Conservation (phyloP, 1,284 basidiomycete species). For the Leccinum griseonigrum region DNA sequence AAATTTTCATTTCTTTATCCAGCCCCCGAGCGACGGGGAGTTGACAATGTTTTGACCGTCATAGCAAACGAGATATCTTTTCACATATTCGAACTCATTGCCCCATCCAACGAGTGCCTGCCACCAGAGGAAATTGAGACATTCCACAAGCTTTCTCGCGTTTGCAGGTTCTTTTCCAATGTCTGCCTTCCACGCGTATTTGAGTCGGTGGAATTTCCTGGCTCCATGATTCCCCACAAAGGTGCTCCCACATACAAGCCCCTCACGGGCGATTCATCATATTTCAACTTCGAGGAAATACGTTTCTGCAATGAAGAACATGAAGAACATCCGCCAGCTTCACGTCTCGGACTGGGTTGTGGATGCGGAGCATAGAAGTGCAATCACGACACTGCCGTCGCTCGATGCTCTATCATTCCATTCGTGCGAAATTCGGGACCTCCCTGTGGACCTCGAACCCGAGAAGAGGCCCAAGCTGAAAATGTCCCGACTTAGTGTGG, state of each 20-base stretch:
- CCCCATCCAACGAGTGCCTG: neutral
- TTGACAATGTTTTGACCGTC: neutral
- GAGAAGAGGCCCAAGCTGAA: neutral
- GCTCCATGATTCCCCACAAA: neutral
- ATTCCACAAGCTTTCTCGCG: too few relatives aligned
- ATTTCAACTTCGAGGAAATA: neutral
- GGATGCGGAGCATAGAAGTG: neutral
- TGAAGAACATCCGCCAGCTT: neutral
- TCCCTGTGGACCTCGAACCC: neutral
- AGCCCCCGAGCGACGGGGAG: neutral
- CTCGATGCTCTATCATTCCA: neutral
- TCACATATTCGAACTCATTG: neutral
- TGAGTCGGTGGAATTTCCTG: neutral
- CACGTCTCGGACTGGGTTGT: neutral
- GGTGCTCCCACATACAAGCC: neutral
- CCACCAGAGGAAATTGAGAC: neutral
- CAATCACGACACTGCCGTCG: neutral
- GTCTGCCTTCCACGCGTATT: neutral
- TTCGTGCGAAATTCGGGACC: neutral
- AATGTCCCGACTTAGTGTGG: neutral
- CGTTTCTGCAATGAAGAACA: neutral
- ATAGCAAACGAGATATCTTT: neutral
- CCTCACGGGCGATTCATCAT: too few relatives aligned
- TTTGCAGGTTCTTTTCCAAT: neutral
- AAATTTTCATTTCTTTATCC: neutral